These are phyloP conservation scores for Stereum hirsutum DNA, from an alignment of 1,284 basidiomycete genomes.

Conservation along the genomic window DNA sequence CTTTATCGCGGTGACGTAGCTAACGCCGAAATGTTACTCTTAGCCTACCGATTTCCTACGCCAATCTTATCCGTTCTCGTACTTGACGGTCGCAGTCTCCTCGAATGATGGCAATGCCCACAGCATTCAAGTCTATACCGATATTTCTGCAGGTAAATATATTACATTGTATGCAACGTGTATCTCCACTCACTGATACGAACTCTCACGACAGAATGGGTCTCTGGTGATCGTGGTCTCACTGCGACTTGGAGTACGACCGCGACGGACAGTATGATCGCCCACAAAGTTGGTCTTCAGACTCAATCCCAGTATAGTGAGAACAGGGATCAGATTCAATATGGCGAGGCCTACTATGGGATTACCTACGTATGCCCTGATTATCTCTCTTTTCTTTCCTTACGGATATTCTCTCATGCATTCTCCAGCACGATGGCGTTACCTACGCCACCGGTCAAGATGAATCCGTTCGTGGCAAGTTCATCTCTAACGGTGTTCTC, in stretches of 20 bases:
- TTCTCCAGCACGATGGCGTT: no score
- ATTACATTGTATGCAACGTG: no score
- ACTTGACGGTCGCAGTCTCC: conserved; percentile 44
- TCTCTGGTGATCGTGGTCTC: conserved; percentile 1
- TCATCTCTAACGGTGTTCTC: conserved; percentile 46
- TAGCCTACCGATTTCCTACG: conserved; percentile 50
- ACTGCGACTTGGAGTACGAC: conserved; percentile 8
- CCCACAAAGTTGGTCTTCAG: conserved; percentile 6
- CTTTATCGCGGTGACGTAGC: conserved; percentile 2
- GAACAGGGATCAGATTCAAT: conserved; percentile 2
- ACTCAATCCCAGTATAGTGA: conserved; percentile 3
- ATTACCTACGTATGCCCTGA: not conserved
- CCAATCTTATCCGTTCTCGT: conserved; percentile 54
- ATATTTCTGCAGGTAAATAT: no score
- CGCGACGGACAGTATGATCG: conserved; percentile 4
- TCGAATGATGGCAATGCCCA: conserved; percentile 23
- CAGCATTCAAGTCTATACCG: conserved; percentile 12
- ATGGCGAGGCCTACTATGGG: not conserved
- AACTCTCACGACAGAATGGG: conserved; percentile 8
- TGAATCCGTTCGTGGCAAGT: conserved; percentile 41
- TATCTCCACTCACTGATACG: no score
- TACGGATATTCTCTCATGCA: no score
- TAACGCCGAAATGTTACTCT: no score
- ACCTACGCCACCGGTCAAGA: conserved; percentile 59
- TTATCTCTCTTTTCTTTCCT: not conserved